Evolutionary conservation across 2,329 filamentous ascomycete species (phyloP), one percentile per base, ranked within the genome.

Genomic region (Purpureocillium takamizusanense): DNA sequence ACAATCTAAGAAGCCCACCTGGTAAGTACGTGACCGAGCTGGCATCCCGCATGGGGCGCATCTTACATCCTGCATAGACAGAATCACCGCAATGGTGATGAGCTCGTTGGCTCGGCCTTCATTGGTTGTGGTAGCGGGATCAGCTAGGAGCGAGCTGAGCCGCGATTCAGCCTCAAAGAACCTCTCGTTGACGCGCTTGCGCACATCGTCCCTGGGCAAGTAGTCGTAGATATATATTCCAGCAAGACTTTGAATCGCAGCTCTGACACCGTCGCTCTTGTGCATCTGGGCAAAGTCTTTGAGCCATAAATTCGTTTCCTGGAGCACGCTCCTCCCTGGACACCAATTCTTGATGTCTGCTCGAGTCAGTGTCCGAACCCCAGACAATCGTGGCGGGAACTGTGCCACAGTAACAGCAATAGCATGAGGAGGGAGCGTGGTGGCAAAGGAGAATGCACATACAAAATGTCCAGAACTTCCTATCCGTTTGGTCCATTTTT

Each of bases 201-300:
- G 51, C 11, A 65, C 47, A 5, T 42, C 42, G 8, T 59, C 52
- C 21, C 53, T 46, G 1, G 60, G 61, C 13, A 56, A 40, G 27
- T 65, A 66, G 39, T 66, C 62, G 39, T 63, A 62, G 6, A 66
- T 59, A 23, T 66, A 66, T 1, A 63, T 56, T 2, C 61, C 61
- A 3, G 61, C 60, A 3, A 66, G 50, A 16, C 61, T 61, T 32
- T 63, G 57, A n/a, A 66, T 62, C 6, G 62, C 62, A 18, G 53
- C 49, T 4, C 52, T 46, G 8, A 66, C 57, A 15, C 60, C 60
- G 12, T 47, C 41, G 18, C 51, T 54, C 17, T 55, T 50, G 16
- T 60, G 56, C 58, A 65, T 62, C n/a, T 53, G 50, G 5, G 59
- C 60, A 35, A 66, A 61, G 31, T 66, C 60, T 9, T 51, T 54